Evolutionary conservation across 768 basidiomycete species (phyloP), one percentile per base, ranked within the genome.

Genomic region (Pleurotus eryngii): DNA sequence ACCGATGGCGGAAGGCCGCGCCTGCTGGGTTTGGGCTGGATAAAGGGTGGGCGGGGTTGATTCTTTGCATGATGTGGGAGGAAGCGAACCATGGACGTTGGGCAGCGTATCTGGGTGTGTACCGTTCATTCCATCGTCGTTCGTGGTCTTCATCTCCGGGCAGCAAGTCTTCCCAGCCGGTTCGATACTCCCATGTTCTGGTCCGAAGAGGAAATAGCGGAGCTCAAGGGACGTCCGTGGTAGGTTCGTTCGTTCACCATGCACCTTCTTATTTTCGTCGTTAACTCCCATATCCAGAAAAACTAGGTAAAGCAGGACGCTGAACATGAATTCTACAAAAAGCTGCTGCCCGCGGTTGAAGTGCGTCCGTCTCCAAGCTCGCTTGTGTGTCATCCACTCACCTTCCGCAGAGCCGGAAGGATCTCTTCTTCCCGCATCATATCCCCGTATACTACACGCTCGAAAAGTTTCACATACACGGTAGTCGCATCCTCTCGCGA

Each of bases 101-200:
- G 94, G 65, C 68, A 4, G 76, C 76, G 8, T 96, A 95, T 71
- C 75, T 95, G 11, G 74, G 91, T 91, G 57, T 47, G 82, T 70
- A 42, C 20, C 17, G 18, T 40, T 37, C 22, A 38, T 56, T 26
- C 15, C 26, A 14, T n/a, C 24, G 18, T 27, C 49, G 35, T 48
- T 5, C 42, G 35, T 27, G 55, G 8, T 37, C 35, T 61, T 55
- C 53, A 42, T 55, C 17, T 38, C 54, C 45, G 6, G 56, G 42
- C 59, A 90, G 90, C 71, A 24, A 80, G 79, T 14, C 78, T 98
- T 59, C 95, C 95, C 0, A 75, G 65, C 11, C 59, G 62, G 11
- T 98, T 98, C 67, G 81, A 89, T 62, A 95, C 95, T 0, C 92
- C 94, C 0, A 98, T 99, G 91, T 95, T 98, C 67, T 98, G 97